Base-by-base conservation (phyloP, 495 filamentous ascomycete genomes). In the Tuber melanosporum region DNA sequence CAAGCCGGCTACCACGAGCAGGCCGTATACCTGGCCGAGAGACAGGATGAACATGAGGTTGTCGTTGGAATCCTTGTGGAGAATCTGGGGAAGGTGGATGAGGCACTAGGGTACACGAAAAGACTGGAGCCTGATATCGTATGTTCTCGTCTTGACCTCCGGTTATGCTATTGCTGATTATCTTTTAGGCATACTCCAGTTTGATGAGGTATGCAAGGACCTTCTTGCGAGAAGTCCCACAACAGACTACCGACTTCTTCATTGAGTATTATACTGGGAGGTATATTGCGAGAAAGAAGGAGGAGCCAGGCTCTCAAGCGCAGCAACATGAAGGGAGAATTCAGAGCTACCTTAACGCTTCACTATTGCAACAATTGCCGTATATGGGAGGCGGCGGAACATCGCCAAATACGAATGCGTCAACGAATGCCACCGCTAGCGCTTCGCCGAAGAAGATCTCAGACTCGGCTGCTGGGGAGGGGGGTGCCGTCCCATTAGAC, bases 1-100 rank as follows among this genome's bases (percentile, higher is more conserved):
- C 95, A 99, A 85, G 96, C 94, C 39, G 94, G 96, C n/a, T 99
- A 99, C 84, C 95, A 91, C 82, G 93, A 97, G 77, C 95, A 99
- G 85, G 95, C 95, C 12, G 96, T 95, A 3, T 98, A 95, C 82
- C 88, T 99, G 71, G 95, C 95, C 17, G 93, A 93, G 74, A 96
- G 97, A 82, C 94, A 98, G 82, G 90, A 92, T 9, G 96, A 99
- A 82, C 92, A 95, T 80, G 94, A 97, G 46, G 88, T 97, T 76
- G 95, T 99, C 2, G 91, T 98, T 15, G 93, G 97, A 83, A 97
- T 99, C 62, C 83, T 99, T 73, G 94, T 98, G 66, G 95, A 99
- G 83, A 94, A 99, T 81, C 93, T 93, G 0, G 94, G 95, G 82
- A 90, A 91, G 71, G 97, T 97, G 82, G 88, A 88, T 8, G 93